A percentile compares a stretch with the other conserved stretches of the same genome.
Conservation (phyloP, 257 asterid species). For the Coffea canephora region DNA sequence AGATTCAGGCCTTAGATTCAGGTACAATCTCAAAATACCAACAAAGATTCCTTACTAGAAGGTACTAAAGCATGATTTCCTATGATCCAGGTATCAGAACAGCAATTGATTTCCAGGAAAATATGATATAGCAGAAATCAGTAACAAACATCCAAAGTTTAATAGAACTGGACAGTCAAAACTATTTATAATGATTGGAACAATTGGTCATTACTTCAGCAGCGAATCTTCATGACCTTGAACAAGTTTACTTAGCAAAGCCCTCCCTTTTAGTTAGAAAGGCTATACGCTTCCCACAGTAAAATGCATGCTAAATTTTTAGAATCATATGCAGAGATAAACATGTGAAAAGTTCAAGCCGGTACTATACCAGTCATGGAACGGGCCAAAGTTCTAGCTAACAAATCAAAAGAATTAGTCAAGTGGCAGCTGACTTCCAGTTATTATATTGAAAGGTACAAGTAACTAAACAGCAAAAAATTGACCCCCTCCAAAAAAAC, state of each 20-base stretch:
- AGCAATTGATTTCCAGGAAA: neutral
- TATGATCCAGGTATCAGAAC: neutral
- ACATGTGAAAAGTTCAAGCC: neutral
- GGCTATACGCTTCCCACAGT: too few relatives aligned
- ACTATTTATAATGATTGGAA: neutral
- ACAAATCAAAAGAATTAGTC: slow-evolving; percentile 1
- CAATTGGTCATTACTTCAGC: neutral
- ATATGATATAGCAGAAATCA: neutral
- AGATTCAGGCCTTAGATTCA: neutral
- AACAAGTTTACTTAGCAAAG: neutral
- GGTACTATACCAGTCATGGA: neutral
- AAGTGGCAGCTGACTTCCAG: neutral
- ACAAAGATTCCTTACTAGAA: neutral
- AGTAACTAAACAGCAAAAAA: neutral
- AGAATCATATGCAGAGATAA: neutral
- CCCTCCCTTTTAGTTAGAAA: neutral
- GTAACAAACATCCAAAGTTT: neutral
- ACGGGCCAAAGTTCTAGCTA: neutral
- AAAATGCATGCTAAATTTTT: neutral
- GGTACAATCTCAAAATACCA: neutral
- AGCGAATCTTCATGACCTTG: neutral
- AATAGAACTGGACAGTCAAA: neutral
- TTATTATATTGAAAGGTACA: neutral
- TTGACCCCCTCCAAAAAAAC: neutral
- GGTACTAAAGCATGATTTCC: neutral